Conservation (phyloP, 2,329 filamentous ascomycete genomes). For the Chaetothyriales sp. region DNA sequence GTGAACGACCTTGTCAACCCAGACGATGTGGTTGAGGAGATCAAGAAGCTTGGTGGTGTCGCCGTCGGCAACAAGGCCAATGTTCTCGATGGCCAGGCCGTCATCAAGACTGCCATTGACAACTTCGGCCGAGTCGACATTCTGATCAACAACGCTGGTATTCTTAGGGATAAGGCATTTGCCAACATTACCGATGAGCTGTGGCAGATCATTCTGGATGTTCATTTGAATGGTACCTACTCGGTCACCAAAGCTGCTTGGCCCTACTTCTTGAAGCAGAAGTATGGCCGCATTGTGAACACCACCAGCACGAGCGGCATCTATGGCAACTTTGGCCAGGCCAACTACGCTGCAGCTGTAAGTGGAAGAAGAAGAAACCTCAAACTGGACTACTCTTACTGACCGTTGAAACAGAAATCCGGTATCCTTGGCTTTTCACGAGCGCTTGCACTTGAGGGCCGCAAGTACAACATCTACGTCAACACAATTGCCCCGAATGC, state of each 20-base stretch:
- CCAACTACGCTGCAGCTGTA: slow-evolving; percentile 86
- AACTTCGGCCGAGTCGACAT: slow-evolving; percentile 88
- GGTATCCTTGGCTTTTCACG: slow-evolving; percentile 93
- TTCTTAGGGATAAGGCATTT: slow-evolving; percentile 95
- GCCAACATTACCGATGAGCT: slow-evolving; percentile 89
- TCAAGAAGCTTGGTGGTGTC: slow-evolving; percentile 74
- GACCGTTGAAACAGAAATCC: slow-evolving; percentile 44
- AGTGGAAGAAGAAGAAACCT: slow-evolving; percentile 24
- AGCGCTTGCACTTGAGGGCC: slow-evolving; percentile 79
- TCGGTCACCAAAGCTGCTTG: slow-evolving; percentile 95
- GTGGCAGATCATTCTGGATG: slow-evolving; percentile 84
- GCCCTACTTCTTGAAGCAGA: slow-evolving; percentile 96
- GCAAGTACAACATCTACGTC: slow-evolving; percentile 94
- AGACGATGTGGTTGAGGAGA: slow-evolving; percentile 79
- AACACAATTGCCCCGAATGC: slow-evolving; percentile 98
- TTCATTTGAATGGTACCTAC: slow-evolving; percentile 88
- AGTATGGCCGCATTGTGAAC: slow-evolving; percentile 93
- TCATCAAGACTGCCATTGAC: slow-evolving; percentile 88
- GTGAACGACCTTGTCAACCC: slow-evolving; percentile 95
- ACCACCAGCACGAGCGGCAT: slow-evolving; percentile 94
- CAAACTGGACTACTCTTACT: slow-evolving; percentile 21
- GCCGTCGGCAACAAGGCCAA: slow-evolving; percentile 87
- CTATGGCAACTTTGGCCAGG: slow-evolving; percentile 97
- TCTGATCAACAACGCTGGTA: slow-evolving; percentile 94
- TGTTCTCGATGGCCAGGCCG: slow-evolving; percentile 77